Conservation (phyloP, 805 yeast genomes). For the Grigorovia transvaalensis region DNA sequence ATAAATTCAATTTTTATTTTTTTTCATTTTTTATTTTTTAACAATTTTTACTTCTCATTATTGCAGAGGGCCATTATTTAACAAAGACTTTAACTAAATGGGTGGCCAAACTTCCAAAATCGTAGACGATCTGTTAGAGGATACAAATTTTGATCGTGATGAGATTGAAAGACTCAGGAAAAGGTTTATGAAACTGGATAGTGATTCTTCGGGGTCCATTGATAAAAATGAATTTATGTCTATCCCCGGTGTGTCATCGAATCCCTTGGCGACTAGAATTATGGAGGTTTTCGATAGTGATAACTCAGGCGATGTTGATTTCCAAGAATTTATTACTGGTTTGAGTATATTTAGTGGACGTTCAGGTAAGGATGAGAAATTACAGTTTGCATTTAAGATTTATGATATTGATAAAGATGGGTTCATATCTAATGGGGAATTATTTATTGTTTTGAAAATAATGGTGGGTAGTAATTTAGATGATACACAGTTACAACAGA, state of each 20-base stretch:
- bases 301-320: constrained; percentile 87
- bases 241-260: constrained; percentile 84
- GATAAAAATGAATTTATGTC: constrained; percentile 84
- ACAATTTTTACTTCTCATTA: too few relatives aligned
- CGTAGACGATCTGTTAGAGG: constrained; percentile 64
- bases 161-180: constrained; percentile 87
- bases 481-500: constrained; percentile 83
- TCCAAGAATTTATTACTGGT: constrained; percentile 85
- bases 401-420: constrained; percentile 97
- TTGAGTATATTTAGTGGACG: constrained; percentile 80
- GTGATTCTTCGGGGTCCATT: constrained; percentile 84
- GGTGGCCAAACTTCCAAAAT: constrained; percentile 52
- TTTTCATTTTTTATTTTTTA: too few relatives aligned
- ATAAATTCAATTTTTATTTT: too few relatives aligned
- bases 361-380: constrained; percentile 69
- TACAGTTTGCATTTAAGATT: constrained; percentile 81
- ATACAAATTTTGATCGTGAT: constrained; percentile 77
- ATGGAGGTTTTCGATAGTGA: constrained; percentile 93
- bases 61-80: too few relatives aligned
- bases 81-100: constrained; percentile 30
- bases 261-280: constrained; percentile 81
- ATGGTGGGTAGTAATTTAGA: constrained; percentile 92
- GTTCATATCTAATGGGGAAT: constrained; percentile 86
- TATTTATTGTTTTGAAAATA: constrained; percentile 82
- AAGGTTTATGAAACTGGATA: constrained; percentile 89